These are phyloP conservation scores for Sphaerulina populicola DNA, from an alignment of 2,329 filamentous ascomycete species.

Conservation along the genomic window DNA sequence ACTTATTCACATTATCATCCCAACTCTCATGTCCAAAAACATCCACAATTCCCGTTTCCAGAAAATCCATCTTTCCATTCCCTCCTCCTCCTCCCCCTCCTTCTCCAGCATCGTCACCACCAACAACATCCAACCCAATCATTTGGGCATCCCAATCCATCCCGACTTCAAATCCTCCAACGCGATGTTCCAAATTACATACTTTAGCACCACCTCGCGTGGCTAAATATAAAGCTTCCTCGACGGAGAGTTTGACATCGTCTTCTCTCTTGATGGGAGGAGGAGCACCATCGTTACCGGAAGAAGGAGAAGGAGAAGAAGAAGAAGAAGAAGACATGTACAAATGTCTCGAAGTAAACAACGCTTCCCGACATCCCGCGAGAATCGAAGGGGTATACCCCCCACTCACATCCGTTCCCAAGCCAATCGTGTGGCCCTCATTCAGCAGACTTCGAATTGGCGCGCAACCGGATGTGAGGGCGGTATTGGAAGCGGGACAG, in stretches of 20 bases:
- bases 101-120: slow-evolving; percentile 16
- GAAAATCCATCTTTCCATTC: not conserved
- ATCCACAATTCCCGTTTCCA: slow-evolving; percentile 58
- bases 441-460: slow-evolving; percentile 67
- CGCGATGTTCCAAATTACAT: slow-evolving; percentile 59
- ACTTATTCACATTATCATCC: slow-evolving; percentile 82
- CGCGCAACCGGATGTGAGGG: slow-evolving; percentile 70
- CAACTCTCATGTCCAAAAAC: slow-evolving; percentile 87
- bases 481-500: slow-evolving; percentile 79
- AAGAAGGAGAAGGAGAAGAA: too few relatives aligned
- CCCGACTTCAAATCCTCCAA: slow-evolving; percentile 77
- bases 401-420: slow-evolving; percentile 86
- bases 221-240: slow-evolving; percentile 77
- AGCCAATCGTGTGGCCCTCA: slow-evolving; percentile 65
- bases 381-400: slow-evolving; percentile 77
- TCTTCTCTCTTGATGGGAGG: slow-evolving; percentile 8
- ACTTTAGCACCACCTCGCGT: slow-evolving; percentile 81
- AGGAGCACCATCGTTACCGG: slow-evolving; percentile 4
- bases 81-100: slow-evolving; percentile 18
- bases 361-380: slow-evolving; percentile 72
- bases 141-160: slow-evolving; percentile 90
- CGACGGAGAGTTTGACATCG: slow-evolving; percentile 59
- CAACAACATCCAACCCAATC: slow-evolving; percentile 51
- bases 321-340: slow-evolving; percentile 41
- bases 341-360: slow-evolving; percentile 66